Base-by-base conservation (phyloP, 148 eudicot genomes). In the Camellia japonica region DNA sequence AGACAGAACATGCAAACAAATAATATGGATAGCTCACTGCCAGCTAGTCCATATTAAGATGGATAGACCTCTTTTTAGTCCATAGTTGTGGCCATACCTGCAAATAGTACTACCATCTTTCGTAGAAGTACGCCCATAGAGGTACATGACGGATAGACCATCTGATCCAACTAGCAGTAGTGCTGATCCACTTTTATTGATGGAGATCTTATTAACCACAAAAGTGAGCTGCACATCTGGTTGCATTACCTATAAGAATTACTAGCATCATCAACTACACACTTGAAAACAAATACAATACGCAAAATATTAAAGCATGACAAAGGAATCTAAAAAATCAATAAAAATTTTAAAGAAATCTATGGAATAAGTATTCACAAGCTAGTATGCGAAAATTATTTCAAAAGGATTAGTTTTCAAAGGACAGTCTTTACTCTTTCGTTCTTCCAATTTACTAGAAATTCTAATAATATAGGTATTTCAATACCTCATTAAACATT, bases 161-260 rank as follows among this genome's bases (percentile, higher is more conserved):
- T 90, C 86, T 74, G 84, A 75, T 75, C 99, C 91, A 66, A 83
- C 87, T 79, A 96, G 89, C 63, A 96, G 80, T 82, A 96, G 66
- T 12, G 93, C 98, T 78, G 98, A 93, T 76, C 98, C 97, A 86
- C 87, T 91, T 83, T 84, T 82, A 81, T 96, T 96, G n/a, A 92
- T 79, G 55, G 91, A 87, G 71, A 96, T 89, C 80, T 86, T 91
- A 78, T 84, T 78, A 60, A 96, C 92, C 83, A 78, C 83, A 88
- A 89, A 92, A 60, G 77, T 85, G 46, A 90, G 83, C 64, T 85
- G 90, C 64, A 73, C 85, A 79, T 93, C 97, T 13, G 95, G 73
- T 85, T 83, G 89, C 90, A 96, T 69, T 62, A 90, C 97, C 99
- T 96, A 85, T 56, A 68, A 83, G 44, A 61, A 82, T 51, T 30